phyloP scores from a whole-genome alignment of 2,329 filamentous ascomycete species.

The Trichoderma pleuroti region DNA sequence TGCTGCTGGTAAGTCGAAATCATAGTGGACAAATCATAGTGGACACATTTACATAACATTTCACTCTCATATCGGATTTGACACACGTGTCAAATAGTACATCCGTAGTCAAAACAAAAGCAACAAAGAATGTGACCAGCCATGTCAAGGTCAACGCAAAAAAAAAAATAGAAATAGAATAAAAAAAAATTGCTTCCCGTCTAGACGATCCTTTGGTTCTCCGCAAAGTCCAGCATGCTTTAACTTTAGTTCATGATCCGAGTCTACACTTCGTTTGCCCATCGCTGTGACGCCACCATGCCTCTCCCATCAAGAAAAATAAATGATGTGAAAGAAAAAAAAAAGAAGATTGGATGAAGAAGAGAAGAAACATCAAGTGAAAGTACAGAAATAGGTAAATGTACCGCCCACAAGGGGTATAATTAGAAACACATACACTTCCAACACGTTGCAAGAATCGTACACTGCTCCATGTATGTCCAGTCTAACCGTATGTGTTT shows the following conservation, averaged over 20 bases:
- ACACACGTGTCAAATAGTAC: not conserved
- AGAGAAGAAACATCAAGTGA: not conserved
- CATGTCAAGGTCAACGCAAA: not conserved
- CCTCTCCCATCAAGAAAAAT: not conserved
- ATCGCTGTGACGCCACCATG: constrained; percentile 8
- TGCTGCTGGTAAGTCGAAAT: not conserved
- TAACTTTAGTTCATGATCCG: not conserved
- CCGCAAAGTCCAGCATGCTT: constrained; percentile 10
- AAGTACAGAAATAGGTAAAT: constrained; percentile 6
- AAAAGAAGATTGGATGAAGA: not conserved
- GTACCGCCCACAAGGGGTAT: constrained; percentile 5
- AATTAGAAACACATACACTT: constrained; percentile 19
- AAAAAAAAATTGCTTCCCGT: not conserved
- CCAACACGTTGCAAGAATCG: constrained; percentile 13
- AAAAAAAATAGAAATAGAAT: not conserved
- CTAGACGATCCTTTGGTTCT: not conserved
- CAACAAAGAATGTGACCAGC: not conserved
- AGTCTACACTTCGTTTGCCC: constrained; percentile 16
- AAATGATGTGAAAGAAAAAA: not conserved
- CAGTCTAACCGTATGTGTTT: not conserved
- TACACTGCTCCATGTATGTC: constrained; percentile 17
- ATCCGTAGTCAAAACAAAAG: too few species aligned
- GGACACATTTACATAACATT: not conserved
- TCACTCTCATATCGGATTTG: not conserved
- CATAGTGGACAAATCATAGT: not conserved